Evolutionary conservation across 202 grass and related monocot genomes (phyloP).

Genomic region (Hordeum pubiflorum): DNA sequence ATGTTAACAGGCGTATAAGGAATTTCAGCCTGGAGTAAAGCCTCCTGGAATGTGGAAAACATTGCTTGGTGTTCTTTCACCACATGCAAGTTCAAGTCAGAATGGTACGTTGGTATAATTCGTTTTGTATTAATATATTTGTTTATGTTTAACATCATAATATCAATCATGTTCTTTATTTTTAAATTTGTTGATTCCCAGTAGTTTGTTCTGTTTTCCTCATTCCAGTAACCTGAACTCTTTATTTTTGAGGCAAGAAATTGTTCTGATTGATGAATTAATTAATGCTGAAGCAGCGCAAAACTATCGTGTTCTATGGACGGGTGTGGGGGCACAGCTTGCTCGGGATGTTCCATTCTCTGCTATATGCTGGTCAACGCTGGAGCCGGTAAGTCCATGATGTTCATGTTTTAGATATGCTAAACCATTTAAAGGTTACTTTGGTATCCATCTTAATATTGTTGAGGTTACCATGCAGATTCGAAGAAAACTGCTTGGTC

Average conservation of each 20-base stretch:
- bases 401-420: neutral
- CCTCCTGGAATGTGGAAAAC: conserved; percentile 96
- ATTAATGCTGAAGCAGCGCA: conserved; percentile 51
- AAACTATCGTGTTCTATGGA: conserved; percentile 82
- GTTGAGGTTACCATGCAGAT: conserved; percentile 36
- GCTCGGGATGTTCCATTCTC: conserved; percentile 96
- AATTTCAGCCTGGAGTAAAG: conserved; percentile 76
- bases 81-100: conserved; percentile 49
- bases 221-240: neutral
- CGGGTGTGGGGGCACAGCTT: conserved; percentile 90
- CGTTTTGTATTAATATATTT: neutral
- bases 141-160: neutral
- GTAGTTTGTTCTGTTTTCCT: neutral
- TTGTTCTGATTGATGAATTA: conserved; percentile 6
- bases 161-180: neutral
- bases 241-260: neutral
- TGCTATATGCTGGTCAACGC: conserved; percentile 91
- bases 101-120: conserved; percentile 48
- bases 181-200: neutral
- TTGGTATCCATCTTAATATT: neutral
- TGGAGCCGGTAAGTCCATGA: conserved; percentile 62
- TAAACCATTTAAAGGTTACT: neutral
- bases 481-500: conserved; percentile 55
- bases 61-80: conserved; percentile 68
- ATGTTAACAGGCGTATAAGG: conserved; percentile 71